A percentile compares a stretch with the other conserved stretches of the same genome.
Evolutionary conservation across 2,329 filamentous ascomycete species (phyloP).

Genomic region (Myriosclerotinia scirpicola): DNA sequence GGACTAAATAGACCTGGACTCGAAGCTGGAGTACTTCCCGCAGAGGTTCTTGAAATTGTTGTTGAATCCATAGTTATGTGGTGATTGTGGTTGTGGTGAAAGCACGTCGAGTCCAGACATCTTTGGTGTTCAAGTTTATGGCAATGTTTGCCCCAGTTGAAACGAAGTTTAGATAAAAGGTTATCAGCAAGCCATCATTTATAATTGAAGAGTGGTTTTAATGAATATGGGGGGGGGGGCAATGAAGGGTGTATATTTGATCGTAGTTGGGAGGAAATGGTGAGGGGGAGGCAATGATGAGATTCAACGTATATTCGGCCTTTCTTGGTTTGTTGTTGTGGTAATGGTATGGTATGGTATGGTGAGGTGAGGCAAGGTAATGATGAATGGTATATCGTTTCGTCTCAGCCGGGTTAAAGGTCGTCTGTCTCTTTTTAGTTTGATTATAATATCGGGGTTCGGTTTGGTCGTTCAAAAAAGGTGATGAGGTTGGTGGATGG

Average conservation of each 20-base stretch:
- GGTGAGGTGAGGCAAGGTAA: too few species aligned
- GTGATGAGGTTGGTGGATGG: conserved; percentile 1
- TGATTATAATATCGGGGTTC: conserved; percentile 6
- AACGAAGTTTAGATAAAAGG: not conserved
- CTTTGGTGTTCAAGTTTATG: conserved; percentile 23
- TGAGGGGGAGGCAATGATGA: conserved; percentile 17
- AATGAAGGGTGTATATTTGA: conserved; percentile 11
- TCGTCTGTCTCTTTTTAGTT: conserved; percentile 12
- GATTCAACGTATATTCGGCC: not conserved
- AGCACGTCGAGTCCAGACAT: conserved; percentile 28
- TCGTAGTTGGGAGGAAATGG: not conserved
- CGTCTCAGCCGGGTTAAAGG: conserved; percentile 2
- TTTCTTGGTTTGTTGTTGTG: conserved; percentile 4
- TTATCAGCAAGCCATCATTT: conserved; percentile 14
- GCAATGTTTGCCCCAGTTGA: conserved; percentile 20
- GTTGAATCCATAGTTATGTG: conserved; percentile 40
- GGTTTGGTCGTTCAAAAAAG: not conserved
- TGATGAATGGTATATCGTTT: not conserved
- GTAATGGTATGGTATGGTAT: not conserved
- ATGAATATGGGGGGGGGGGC: not conserved
- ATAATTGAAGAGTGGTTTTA: not conserved
- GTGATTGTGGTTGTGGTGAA: conserved; percentile 19
- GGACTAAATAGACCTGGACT: conserved; percentile 64
- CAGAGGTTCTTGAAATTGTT: conserved; percentile 34
- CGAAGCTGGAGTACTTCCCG: conserved; percentile 58